A percentile compares a stretch with the other conserved stretches of the same genome.
These are phyloP conservation scores for Solanum infundibuliforme DNA, from an alignment of 257 asterid species.

Conservation along the genomic window DNA sequence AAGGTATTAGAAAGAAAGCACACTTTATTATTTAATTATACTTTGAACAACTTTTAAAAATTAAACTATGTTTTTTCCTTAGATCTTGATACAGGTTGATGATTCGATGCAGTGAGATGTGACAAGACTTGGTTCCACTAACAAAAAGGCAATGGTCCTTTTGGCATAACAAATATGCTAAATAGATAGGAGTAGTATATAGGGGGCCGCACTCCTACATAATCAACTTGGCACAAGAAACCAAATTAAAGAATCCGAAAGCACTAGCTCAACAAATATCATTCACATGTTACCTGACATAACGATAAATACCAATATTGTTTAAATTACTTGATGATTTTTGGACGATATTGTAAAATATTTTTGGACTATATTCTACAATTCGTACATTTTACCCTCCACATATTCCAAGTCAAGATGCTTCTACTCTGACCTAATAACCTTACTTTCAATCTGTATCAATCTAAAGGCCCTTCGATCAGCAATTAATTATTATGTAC, in stretches of 20 bases:
- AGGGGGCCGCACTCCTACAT: neutral
- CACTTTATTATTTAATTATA: too few species aligned
- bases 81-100: neutral
- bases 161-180: neutral
- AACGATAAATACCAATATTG: neutral
- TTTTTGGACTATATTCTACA: neutral
- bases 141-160: neutral
- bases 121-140: neutral
- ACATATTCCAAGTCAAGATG: neutral
- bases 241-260: slow-evolving; percentile 1
- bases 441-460: neutral
- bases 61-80: neutral
- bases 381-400: neutral
- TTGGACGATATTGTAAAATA: neutral
- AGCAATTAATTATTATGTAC: neutral
- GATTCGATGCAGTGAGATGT: neutral
- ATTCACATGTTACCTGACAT: slow-evolving; percentile 1
- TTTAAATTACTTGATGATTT: neutral
- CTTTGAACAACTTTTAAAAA: too few species aligned
- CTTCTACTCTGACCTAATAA: neutral
- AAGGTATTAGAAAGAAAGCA: too few species aligned
- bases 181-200: neutral
- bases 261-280: neutral
- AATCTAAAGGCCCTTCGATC: neutral
- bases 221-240: neutral